Percentiles rank a stretch among this genome's conserved stretches.
phyloP scores from a whole-genome alignment of 345 rosid species.

The Lepidium africanum region DNA sequence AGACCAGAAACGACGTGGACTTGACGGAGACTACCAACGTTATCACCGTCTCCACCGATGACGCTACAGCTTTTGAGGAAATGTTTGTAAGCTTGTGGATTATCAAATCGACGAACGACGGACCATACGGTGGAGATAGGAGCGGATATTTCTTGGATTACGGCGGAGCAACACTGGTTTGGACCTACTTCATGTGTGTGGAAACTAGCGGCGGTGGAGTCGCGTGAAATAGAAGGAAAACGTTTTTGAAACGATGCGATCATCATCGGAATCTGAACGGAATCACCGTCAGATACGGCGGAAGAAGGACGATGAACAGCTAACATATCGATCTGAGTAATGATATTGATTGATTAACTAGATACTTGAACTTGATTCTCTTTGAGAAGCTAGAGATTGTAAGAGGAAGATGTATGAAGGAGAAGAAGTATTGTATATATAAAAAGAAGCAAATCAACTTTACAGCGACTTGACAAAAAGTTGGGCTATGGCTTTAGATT shows the following conservation, averaged over 20 bases:
- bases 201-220: conserved; percentile 30
- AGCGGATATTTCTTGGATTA: conserved; percentile 48
- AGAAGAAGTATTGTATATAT: conserved; percentile 12
- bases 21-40: conserved; percentile 56
- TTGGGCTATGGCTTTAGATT: too few relatives aligned
- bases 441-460: conserved; percentile 19
- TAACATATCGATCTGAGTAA: conserved; percentile 10
- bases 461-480: conserved; percentile 26
- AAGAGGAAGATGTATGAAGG: background rate
- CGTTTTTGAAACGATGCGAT: conserved; percentile 30
- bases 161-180: conserved; percentile 63
- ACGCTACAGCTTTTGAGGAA: conserved; percentile 62
- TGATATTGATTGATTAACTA: conserved; percentile 5
- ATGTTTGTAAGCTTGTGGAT: conserved; percentile 71
- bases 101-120: conserved; percentile 62
- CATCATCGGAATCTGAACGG: conserved; percentile 21
- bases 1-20: conserved; percentile 64
- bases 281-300: conserved; percentile 18
- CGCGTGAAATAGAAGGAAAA: conserved; percentile 30
- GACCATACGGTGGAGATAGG: conserved; percentile 69
- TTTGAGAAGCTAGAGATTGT: background rate
- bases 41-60: conserved; percentile 49
- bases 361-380: background rate
- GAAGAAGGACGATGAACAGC: conserved; percentile 26
- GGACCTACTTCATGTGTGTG: conserved; percentile 42